Evolutionary conservation across 345 rosid species (phyloP), one percentile per base, ranked within the genome.

Genomic region (Rhizophora apiculata): DNA sequence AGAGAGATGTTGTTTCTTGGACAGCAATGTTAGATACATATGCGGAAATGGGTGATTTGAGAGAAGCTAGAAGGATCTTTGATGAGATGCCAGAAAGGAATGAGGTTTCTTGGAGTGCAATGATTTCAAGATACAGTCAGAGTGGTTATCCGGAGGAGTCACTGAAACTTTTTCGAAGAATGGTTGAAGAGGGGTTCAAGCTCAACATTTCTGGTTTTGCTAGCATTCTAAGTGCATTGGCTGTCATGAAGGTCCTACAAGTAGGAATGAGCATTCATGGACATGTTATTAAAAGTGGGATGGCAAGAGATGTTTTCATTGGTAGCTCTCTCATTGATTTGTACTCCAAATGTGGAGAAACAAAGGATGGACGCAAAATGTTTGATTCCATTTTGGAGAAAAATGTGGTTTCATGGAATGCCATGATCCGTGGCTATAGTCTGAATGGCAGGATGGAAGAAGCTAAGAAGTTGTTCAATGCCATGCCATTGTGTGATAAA

Each of bases 111-210:
- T 85, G 92, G 89, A 83, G 86, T 57, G 76, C 75, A 6, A 83
- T 87, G 82, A 85, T 85, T 54, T 78, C 92, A 6, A 82, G 92
- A 75, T 85, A 82, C 59, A 70, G 76, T 80, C 92, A 87, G 61
- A 77, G 69, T 62, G 88, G 86, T 43, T 75, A 74, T 76, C 76
- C 73, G 8, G 72, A 79, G 65, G 89, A 85, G 70, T 84, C 89
- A 9, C 29, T 80, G 68, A 61, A 63, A 54, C 83, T 85, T 56
- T 87, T 87, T 68, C 64, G 65, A 15, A 55, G 57, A 57, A 85
- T 87, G 87, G 56, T 78, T 74, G 71, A 9, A 24, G 69, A 72
- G 18, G 84, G 84, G 0, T 31, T 72, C 48, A 79, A 74, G 64
- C 82, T 83, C 16, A 85, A 72, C 27, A 60, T 67, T 53, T 77